Evolutionary conservation across 2,329 filamentous ascomycete genomes (phyloP), one percentile per base, ranked within the genome.

Genomic region (Epichloe brachyelytri): DNA sequence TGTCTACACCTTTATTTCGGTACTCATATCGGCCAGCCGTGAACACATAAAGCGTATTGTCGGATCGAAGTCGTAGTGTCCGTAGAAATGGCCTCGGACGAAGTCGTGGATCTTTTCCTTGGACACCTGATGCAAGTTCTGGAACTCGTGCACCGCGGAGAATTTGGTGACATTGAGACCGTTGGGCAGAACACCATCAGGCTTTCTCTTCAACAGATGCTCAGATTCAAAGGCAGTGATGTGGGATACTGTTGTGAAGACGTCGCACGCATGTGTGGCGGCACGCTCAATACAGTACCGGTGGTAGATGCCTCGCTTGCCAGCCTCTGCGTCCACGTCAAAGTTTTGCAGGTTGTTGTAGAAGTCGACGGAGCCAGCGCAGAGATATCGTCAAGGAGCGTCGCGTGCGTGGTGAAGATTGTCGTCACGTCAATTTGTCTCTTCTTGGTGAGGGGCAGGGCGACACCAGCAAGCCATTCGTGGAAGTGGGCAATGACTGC

Each of bases 71-170:
- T 98, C 90, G 66, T 95, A 94, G 71, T 97, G 90, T 11, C 93
- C 93, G 64, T 97, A 97, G 70, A 98, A 98, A 66, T 98, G 93
- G 11, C 93, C 93, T 46, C 93, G 87, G 19, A 97, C 89, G 64
- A 98, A 98, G 67, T 97, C 93, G 64, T 95, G 88, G 61, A 98
- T 97, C 76, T 95, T 95, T 69, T 95, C 87, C 74, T 97, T 97
- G 62, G 89, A 85, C 66, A 93, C 86, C 63, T 95, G 89, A 70
- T 97, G 93, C 64, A 98, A 71, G 65, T 98, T 98, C 69, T 98
- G 93, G 74, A 97, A 97, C 70, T 98, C 93, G 74, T 98, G 93
- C 62, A 96, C 90, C 6, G 93, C 93, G 8, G 90, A 91, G 73
- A 97, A 97, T 69, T 97, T 97, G 55, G 67, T 96, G 55, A 98